Evolutionary conservation across 1,139 yeast genomes (phyloP).

Genomic region (Candida freyschussii): DNA sequence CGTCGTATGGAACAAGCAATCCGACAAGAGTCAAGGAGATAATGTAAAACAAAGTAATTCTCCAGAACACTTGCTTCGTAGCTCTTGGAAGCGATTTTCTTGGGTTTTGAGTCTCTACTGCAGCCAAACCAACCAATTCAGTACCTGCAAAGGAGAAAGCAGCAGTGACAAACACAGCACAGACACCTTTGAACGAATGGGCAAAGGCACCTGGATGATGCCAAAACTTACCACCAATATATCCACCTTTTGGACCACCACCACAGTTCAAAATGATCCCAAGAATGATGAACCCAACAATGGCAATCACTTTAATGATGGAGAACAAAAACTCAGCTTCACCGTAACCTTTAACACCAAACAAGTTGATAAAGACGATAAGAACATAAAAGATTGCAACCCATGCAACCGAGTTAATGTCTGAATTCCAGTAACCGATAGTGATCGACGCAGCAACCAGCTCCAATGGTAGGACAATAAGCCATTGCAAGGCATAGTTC

Average conservation of each 20-base stretch:
- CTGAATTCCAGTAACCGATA: slow-evolving; percentile 58
- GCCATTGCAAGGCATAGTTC: slow-evolving; percentile 69
- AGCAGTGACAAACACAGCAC: slow-evolving; percentile 71
- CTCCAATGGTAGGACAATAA: slow-evolving; percentile 63
- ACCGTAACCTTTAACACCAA: slow-evolving; percentile 69
- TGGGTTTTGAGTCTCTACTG: slow-evolving; percentile 76
- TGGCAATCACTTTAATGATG: slow-evolving; percentile 51
- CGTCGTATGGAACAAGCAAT: slow-evolving; percentile 53
- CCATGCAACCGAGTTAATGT: slow-evolving; percentile 60
- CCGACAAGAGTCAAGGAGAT: slow-evolving; percentile 55
- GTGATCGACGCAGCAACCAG: slow-evolving; percentile 69
- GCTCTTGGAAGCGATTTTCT: slow-evolving; percentile 58
- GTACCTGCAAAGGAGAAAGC: slow-evolving; percentile 80
- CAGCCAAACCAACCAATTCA: slow-evolving; percentile 72
- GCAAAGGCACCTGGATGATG: slow-evolving; percentile 52
- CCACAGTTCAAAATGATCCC: slow-evolving; percentile 59
- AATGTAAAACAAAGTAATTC: slow-evolving; percentile 58
- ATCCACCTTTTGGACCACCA: slow-evolving; percentile 56
- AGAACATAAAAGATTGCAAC: slow-evolving; percentile 59
- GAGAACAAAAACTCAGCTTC: slow-evolving; percentile 62
- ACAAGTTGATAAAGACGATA: slow-evolving; percentile 52
- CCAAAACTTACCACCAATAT: slow-evolving; percentile 54
- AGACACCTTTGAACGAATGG: slow-evolving; percentile 65
- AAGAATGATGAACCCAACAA: slow-evolving; percentile 54
- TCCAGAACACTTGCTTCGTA: slow-evolving; percentile 65